Percentiles rank a stretch among this genome's conserved stretches.
Evolutionary conservation across 73 alveolate genomes (phyloP).

Genomic region (Paraurostyla sp.): DNA sequence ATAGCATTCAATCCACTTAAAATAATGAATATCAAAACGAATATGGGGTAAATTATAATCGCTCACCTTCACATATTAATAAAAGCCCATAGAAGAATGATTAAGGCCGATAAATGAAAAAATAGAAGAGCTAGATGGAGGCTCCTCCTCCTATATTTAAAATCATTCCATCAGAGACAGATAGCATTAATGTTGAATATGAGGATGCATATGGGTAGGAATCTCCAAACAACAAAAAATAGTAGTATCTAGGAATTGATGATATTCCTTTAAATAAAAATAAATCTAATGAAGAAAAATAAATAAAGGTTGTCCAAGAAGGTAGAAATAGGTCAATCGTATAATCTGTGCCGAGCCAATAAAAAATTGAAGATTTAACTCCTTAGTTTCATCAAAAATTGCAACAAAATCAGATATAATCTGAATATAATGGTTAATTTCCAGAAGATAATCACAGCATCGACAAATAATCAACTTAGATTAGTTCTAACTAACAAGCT

Average conservation of each 20-base stretch:
- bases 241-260: too few relatives aligned
- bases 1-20: not conserved
- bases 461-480: constrained; percentile 24
- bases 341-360: not conserved
- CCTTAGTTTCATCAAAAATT: not conserved
- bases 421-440: not conserved
- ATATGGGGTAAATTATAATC: not conserved
- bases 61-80: not conserved
- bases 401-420: not conserved
- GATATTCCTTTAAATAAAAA: too few relatives aligned
- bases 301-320: not conserved
- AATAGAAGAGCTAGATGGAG: too few relatives aligned
- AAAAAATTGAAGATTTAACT: not conserved
- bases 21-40: not conserved
- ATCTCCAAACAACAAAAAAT: too few relatives aligned
- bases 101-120: too few relatives aligned
- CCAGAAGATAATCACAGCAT: not conserved
- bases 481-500: not conserved
- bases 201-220: too few relatives aligned
- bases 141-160: too few relatives aligned
- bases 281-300: not conserved
- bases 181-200: too few relatives aligned
- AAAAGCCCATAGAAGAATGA: too few relatives aligned
- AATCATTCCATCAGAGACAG: too few relatives aligned
- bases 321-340: not conserved